phyloP scores from a whole-genome alignment of 1,284 basidiomycete genomes.

The Apiotrichum mycotoxinovorans region DNA sequence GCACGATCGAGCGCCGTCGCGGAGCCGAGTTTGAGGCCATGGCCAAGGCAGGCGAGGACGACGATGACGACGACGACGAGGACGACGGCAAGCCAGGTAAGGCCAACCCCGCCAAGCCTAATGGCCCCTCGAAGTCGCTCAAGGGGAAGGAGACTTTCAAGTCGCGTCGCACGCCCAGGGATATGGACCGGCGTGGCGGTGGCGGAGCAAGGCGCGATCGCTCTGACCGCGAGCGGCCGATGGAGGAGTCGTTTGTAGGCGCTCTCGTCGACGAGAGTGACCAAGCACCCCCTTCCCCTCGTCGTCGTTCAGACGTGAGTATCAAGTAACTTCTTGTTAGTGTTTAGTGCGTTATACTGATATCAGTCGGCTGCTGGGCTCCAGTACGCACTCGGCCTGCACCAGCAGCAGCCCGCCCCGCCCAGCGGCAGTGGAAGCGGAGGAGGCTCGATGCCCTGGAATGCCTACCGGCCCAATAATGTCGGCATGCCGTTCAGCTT shows the following conservation, averaged over 20 bases:
- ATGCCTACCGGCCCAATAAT: background rate
- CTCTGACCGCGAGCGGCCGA: slow-evolving; percentile 6
- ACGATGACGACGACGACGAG: slow-evolving; percentile 45
- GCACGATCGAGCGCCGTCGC: slow-evolving; percentile 48
- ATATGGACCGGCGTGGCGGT: background rate
- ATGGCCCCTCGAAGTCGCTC: slow-evolving; percentile 26
- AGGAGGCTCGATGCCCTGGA: background rate
- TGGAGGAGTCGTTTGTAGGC: slow-evolving; percentile 33
- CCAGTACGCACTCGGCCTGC: slow-evolving; percentile 18
- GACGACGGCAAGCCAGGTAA: slow-evolving; percentile 2
- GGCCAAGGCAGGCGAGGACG: slow-evolving; percentile 42
- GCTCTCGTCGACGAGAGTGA: slow-evolving; percentile 23
- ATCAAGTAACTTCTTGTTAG: background rate
- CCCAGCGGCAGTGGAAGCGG: slow-evolving; percentile 1
- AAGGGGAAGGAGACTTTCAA: slow-evolving; percentile 48
- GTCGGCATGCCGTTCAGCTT: background rate
- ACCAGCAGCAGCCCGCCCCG: slow-evolving; percentile 5
- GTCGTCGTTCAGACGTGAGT: background rate
- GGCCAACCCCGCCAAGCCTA: slow-evolving; percentile 14
- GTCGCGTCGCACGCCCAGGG: slow-evolving; percentile 14
- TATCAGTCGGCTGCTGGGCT: slow-evolving; percentile 8
- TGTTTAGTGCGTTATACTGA: background rate
- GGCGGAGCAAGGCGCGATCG: slow-evolving; percentile 2
- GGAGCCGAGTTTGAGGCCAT: slow-evolving; percentile 47
- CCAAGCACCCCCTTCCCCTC: background rate